Base-by-base conservation (phyloP, 2,329 filamentous ascomycete species). In the Massarina eburnea region DNA sequence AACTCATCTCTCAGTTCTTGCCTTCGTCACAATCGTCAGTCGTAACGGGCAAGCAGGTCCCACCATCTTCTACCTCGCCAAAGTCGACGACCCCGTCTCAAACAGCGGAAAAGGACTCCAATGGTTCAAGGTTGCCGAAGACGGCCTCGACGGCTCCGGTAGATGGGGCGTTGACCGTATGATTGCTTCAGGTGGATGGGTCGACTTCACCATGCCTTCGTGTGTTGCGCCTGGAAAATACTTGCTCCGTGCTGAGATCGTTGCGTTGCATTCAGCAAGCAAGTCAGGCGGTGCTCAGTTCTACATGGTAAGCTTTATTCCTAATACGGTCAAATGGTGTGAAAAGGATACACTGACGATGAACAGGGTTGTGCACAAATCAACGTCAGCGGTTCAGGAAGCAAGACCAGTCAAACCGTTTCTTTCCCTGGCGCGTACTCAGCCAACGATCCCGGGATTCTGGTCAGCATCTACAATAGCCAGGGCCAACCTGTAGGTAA, bases 161-260 rank as follows among this genome's bases (percentile, higher is more conserved):
- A 66, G 68, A 43, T 79, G 76, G 76, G 76, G 71, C 21, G 76
- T 79, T 32, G 76, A 79, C 61, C 66, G 72, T 49, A 71, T 79
- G 69, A 77, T 78, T 53, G 50, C 62, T 34, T 71, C 68, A 55
- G 56, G 67, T 36, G 76, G 76, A 37, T 78, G 76, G 74, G 65
- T 72, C 41, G 68, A 71, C 46, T 68, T 68, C 49, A 59, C 37
- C 8, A 35, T 58, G 37, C 64, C 62, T 9, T 38, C 44, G 4
- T 62, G 59, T 41, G 43, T 62, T 22, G 61, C 63, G 2, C 54
- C 63, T 14, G 63, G 63, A 18, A 55, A 66, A 39, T 73, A 74
- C 45, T 61, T 73, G 15, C 49, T 73, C 35, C 64, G 71, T 30
- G 59, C 62, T n/a, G 71, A 73, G 54, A 68, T 73, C 41, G 71